These are phyloP conservation scores for Nigrospora oryzae DNA, from an alignment of 2,329 filamentous ascomycete species.

Conservation along the genomic window DNA sequence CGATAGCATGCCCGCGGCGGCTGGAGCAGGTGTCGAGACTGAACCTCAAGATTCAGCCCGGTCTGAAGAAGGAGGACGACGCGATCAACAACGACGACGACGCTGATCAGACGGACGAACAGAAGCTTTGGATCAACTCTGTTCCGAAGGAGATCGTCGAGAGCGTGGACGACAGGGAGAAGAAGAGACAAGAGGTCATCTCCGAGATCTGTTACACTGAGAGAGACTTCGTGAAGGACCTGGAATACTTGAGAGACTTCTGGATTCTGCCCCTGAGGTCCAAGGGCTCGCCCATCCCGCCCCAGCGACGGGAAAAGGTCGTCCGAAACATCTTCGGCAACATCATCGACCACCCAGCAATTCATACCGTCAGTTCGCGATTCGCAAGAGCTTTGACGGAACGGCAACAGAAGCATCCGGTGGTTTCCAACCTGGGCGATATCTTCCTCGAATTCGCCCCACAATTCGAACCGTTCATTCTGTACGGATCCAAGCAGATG, in stretches of 20 bases:
- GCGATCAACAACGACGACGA: slow-evolving; percentile 67
- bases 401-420: slow-evolving; percentile 80
- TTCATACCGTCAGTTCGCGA: slow-evolving; percentile 82
- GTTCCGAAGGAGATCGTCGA: slow-evolving; percentile 93
- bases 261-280: slow-evolving; percentile 91
- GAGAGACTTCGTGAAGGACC: slow-evolving; percentile 95
- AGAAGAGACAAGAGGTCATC: slow-evolving; percentile 97
- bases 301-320: slow-evolving; percentile 79
- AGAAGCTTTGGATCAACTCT: slow-evolving; percentile 99
- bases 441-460: slow-evolving; percentile 90
- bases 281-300: slow-evolving; percentile 77
- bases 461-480: slow-evolving; percentile 91
- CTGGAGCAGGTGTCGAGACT: slow-evolving; percentile 91
- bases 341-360: slow-evolving; percentile 72
- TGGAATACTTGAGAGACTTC: slow-evolving; percentile 96
- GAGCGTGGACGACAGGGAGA: slow-evolving; percentile 79
- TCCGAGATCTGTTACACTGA: slow-evolving; percentile 99
- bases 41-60: slow-evolving; percentile 87
- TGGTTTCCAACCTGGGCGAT: slow-evolving; percentile 85
- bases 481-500: slow-evolving; percentile 90
- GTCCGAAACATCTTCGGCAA: slow-evolving; percentile 95
- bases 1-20: slow-evolving; percentile 88
- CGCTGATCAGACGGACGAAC: slow-evolving; percentile 76
- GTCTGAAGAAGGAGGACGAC: slow-evolving; percentile 59
- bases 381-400: slow-evolving; percentile 84